A percentile compares a stretch with the other conserved stretches of the same genome.
These are phyloP conservation scores for Xerocomus minutiporus DNA, from an alignment of 1,284 basidiomycete genomes.

Conservation along the genomic window DNA sequence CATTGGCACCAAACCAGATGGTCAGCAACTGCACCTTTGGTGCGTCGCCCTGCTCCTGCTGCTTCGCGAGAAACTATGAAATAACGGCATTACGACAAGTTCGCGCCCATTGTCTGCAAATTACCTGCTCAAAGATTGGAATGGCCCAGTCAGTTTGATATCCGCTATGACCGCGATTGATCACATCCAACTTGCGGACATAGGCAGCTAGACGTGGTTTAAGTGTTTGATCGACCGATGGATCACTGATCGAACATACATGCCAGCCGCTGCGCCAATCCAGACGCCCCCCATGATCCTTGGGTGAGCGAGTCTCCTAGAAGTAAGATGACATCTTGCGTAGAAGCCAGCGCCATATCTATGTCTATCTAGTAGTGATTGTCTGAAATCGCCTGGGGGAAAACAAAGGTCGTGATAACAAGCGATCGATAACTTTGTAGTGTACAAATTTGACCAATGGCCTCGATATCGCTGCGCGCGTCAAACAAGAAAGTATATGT, in stretches of 20 bases:
- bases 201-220: constrained; percentile 54
- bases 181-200: constrained; percentile 72
- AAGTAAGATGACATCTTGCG: constrained; percentile 62
- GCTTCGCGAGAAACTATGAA: constrained; percentile 51
- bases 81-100: background rate
- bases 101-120: constrained; percentile 5
- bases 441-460: too few relatives aligned
- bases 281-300: constrained; percentile 52
- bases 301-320: constrained; percentile 78
- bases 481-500: constrained; percentile 70
- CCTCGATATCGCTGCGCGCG: constrained; percentile 47
- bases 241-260: constrained; percentile 40
- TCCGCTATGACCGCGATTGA: constrained; percentile 77
- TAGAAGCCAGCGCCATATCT: constrained; percentile 41
- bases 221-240: background rate
- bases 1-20: constrained; percentile 91
- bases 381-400: too few relatives aligned
- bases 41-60: constrained; percentile 43
- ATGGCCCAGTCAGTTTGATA: constrained; percentile 85
- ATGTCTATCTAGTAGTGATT: background rate
- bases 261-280: constrained; percentile 59
- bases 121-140: constrained; percentile 71
- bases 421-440: too few relatives aligned
- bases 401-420: too few relatives aligned
- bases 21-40: constrained; percentile 69